Conservation (phyloP, 1,139 yeast genomes). For the Pichia sp. region DNA sequence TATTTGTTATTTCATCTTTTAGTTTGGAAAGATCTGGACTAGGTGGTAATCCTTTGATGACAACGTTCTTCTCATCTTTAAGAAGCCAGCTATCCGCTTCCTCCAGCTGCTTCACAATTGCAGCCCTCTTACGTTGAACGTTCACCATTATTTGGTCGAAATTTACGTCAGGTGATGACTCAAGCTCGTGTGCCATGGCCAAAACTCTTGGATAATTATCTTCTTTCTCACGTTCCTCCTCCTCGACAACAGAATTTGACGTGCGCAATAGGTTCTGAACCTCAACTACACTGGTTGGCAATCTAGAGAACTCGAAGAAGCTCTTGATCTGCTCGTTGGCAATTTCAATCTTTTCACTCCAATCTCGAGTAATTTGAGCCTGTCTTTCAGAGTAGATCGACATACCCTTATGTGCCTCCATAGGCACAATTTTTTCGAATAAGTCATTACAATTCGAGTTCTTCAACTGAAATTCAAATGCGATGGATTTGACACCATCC, state of each 20-base stretch:
- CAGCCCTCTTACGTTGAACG: conserved; percentile 9
- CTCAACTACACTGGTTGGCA: conserved; percentile 64
- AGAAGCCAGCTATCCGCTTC: conserved; percentile 59
- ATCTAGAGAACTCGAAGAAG: conserved; percentile 70
- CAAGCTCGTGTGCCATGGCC: conserved; percentile 29
- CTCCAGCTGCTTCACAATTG: conserved; percentile 41
- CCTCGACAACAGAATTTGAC: conserved; percentile 18
- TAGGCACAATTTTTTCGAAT: conserved; percentile 77
- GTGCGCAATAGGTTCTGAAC: conserved; percentile 41
- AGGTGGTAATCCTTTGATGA: conserved; percentile 8
- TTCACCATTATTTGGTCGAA: conserved; percentile 10
- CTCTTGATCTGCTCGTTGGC: conserved; percentile 78
- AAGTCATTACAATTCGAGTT: conserved; percentile 48
- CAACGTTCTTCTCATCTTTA: conserved; percentile 45
- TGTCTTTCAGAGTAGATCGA: conserved; percentile 88
- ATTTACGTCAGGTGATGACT: conserved; percentile 15
- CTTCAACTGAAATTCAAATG: conserved; percentile 53
- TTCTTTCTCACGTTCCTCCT: conserved; percentile 23
- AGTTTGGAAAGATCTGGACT: conserved; percentile 11
- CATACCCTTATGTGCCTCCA: conserved; percentile 79
- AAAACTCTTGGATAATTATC: conserved; percentile 30
- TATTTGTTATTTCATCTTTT: conserved; percentile 19
- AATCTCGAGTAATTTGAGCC: conserved; percentile 69
- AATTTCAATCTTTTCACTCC: conserved; percentile 70
- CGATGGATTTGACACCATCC: conserved; percentile 70